phyloP scores from a whole-genome alignment of 1,284 basidiomycete species.

The Peniophora sp. region DNA sequence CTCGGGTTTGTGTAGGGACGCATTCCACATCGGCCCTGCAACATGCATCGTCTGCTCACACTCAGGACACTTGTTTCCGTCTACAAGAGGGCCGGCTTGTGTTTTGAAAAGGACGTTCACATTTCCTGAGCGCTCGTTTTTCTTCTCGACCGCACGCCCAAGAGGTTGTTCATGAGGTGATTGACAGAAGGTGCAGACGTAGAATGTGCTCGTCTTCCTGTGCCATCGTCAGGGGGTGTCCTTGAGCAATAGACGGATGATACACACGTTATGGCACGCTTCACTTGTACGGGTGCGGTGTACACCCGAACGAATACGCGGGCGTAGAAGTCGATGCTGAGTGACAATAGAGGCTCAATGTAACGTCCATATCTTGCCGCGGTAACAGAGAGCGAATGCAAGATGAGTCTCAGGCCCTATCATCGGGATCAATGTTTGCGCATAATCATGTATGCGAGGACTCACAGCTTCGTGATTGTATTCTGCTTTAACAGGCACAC shows the following conservation, averaged over 20 bases:
- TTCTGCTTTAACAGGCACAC: slow-evolving; percentile 86
- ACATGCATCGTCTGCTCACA: slow-evolving; percentile 77
- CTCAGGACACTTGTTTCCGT: slow-evolving; percentile 62
- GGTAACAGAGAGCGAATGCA: slow-evolving; percentile 79
- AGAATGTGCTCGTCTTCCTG: slow-evolving; percentile 80
- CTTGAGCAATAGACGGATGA: slow-evolving; percentile 3
- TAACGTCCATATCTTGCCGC: slow-evolving; percentile 90
- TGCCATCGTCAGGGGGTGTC: slow-evolving; percentile 2
- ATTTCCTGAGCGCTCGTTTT: slow-evolving; percentile 42
- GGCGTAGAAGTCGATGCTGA: slow-evolving; percentile 98
- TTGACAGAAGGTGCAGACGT: slow-evolving; percentile 79
- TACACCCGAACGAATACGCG: slow-evolving; percentile 84
- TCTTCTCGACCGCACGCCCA: slow-evolving; percentile 57
- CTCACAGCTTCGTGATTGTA: slow-evolving; percentile 89
- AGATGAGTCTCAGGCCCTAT: slow-evolving; percentile 82
- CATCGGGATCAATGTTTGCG: background rate
- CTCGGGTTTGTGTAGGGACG: slow-evolving; percentile 70
- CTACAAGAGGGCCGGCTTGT: slow-evolving; percentile 62
- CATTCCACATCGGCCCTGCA: slow-evolving; percentile 96
- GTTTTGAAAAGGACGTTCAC: slow-evolving; percentile 65
- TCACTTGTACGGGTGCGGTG: slow-evolving; percentile 79
- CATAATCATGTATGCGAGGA: slow-evolving; percentile 6
- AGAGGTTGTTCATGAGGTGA: slow-evolving; percentile 75
- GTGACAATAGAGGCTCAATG: slow-evolving; percentile 85
- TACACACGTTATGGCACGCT: slow-evolving; percentile 68